A percentile compares a stretch with the other conserved stretches of the same genome.
Evolutionary conservation across 2,329 filamentous ascomycete genomes (phyloP).

Genomic region (Ceratocystis papillata): DNA sequence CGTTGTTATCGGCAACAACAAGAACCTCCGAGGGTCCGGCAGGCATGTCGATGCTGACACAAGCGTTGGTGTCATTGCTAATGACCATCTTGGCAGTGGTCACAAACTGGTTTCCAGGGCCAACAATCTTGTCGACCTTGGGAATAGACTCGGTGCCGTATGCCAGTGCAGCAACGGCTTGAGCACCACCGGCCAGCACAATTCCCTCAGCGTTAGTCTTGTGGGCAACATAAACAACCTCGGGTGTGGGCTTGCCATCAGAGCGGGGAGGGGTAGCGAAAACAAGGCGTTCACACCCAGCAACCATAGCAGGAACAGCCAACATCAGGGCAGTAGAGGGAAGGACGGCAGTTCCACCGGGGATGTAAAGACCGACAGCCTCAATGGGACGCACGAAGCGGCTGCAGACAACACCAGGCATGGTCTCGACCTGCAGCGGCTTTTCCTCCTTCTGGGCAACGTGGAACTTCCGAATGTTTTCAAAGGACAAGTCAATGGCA

Average conservation of each 20-base stretch:
- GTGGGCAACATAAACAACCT: conserved; percentile 95
- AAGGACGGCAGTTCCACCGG: conserved; percentile 91
- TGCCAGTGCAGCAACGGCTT: conserved; percentile 91
- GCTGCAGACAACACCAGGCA: conserved; percentile 92
- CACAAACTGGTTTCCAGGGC: conserved; percentile 95
- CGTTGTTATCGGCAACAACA: conserved; percentile 79
- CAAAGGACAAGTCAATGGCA: conserved; percentile 87
- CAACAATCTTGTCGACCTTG: conserved; percentile 98
- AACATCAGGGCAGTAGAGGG: conserved; percentile 97
- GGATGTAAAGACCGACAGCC: conserved; percentile 90
- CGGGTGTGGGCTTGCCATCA: conserved; percentile 84
- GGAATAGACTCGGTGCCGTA: conserved; percentile 90
- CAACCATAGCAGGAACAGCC: conserved; percentile 93
- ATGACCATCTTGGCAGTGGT: conserved; percentile 98
- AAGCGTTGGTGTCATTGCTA: conserved; percentile 90
- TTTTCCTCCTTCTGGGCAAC: conserved; percentile 78
- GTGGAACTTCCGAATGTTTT: conserved; percentile 93
- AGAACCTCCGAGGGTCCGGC: conserved; percentile 93
- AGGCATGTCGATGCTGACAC: conserved; percentile 96
- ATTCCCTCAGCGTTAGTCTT: conserved; percentile 95
- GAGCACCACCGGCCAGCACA: conserved; percentile 86
- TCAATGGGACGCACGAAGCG: conserved; percentile 89
- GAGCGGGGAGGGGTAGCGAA: conserved; percentile 81
- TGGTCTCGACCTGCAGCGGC: conserved; percentile 79
- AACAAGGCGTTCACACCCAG: conserved; percentile 89